Evolutionary conservation across 2,329 filamentous ascomycete genomes (phyloP), one percentile per base, ranked within the genome.

Genomic region (Thelonectria rubi): DNA sequence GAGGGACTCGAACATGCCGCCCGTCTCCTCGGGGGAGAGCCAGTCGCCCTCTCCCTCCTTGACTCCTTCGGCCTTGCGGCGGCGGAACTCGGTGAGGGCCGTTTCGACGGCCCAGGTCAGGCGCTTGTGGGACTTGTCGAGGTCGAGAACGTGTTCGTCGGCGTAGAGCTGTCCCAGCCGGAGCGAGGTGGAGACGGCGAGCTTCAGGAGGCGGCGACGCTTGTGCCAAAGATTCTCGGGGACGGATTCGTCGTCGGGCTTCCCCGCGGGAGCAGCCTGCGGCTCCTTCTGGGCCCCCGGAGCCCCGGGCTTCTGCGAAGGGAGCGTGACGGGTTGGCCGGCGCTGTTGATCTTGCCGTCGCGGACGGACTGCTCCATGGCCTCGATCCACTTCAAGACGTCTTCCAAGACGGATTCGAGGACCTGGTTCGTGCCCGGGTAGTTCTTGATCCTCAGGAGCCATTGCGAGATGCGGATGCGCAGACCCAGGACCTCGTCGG

Each of bases 401-500:
- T 97, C 93, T 5, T 75, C 77, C 64, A 90, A 84, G 43, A 96
- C 83, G n/a, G 88, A 85, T 75, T 97, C 92, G 32, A 97, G 79
- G 4, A 97, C 88, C 51, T 92, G 86, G 59, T 92, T 88, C 0
- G 93, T 88, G 59, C 88, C 86, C 20, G 86, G 82, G 72, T 88
- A 88, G 70, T 90, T 86, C 32, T 88, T 84, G 15, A 92, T 86
- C 72, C 90, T 89, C 77, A 97, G 92, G 64, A 97, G 83, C 83
- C 97, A 88, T 10, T 85, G 84, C 1, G 92, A 88, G 9, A 97
- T 83, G 74, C 94, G 88, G 52, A 98, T 89, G 73, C 93, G 92
- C 54, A 98, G 88, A 9, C 95, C 95, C 68, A 97, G 84, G 34
- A 97, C 89, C 75, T 97, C 94, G 69, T 97, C 91, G 4, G 91